Evolutionary conservation across 352 stramenopile species (phyloP).

Genomic region (Phytopythium delawarense): DNA sequence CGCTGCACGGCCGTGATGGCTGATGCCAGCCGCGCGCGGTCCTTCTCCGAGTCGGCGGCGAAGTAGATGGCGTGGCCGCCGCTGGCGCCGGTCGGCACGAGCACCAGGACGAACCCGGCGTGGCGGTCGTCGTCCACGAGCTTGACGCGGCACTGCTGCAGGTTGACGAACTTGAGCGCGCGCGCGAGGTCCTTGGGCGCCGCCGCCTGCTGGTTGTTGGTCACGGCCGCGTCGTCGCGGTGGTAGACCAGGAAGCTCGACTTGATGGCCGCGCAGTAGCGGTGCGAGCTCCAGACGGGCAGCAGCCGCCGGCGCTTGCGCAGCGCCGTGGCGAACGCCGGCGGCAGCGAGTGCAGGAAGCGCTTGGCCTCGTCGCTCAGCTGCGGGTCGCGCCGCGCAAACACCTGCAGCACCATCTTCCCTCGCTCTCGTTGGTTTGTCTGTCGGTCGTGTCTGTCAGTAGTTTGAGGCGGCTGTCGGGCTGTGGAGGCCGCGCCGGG

Average conservation of each 20-base stretch:
- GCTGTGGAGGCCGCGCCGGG: too few species aligned
- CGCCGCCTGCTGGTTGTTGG: neutral
- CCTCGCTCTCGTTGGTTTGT: neutral
- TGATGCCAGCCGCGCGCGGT: constrained; percentile 71
- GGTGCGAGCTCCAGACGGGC: constrained; percentile 79
- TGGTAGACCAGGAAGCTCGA: constrained; percentile 84
- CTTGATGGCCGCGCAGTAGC: constrained; percentile 88
- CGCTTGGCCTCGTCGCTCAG: constrained; percentile 76
- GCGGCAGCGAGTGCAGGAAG: constrained; percentile 82
- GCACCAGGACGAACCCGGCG: constrained; percentile 68
- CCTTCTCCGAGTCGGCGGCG: constrained; percentile 79
- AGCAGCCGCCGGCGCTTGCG: constrained; percentile 79
- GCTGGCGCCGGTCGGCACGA: constrained; percentile 64
- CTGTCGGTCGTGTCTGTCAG: neutral
- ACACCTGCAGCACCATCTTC: constrained; percentile 77
- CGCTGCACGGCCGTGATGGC: constrained; percentile 59
- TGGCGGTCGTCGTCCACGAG: constrained; percentile 76
- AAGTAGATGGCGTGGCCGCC: constrained; percentile 45
- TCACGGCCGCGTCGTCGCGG: constrained; percentile 40
- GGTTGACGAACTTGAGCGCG: constrained; percentile 75
- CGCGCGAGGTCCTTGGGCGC: constrained; percentile 4
- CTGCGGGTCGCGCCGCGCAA: constrained; percentile 59
- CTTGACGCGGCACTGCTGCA: constrained; percentile 72
- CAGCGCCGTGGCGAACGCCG: constrained; percentile 81
- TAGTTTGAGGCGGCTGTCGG: too few species aligned